Evolutionary conservation across 2,329 filamentous ascomycete species (phyloP).

Genomic region (Dendryphion nanum): DNA sequence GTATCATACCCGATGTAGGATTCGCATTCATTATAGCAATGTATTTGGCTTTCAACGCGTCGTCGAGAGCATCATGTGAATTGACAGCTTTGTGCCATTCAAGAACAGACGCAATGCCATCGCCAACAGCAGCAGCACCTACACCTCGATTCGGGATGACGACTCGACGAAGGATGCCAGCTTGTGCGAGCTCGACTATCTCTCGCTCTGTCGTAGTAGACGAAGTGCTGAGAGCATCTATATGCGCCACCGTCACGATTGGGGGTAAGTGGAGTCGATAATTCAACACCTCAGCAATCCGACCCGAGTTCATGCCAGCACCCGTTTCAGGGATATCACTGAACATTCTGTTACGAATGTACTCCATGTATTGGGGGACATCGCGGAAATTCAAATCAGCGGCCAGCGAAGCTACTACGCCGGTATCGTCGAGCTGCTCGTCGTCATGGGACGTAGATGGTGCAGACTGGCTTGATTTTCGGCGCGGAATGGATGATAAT

Average conservation of each 20-base stretch:
- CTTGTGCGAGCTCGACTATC: slow-evolving; percentile 58
- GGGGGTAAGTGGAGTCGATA: slow-evolving; percentile 60
- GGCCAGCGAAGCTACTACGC: slow-evolving; percentile 55
- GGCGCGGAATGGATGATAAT: slow-evolving; percentile 35
- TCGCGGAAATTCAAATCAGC: slow-evolving; percentile 59
- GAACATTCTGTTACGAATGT: slow-evolving; percentile 64
- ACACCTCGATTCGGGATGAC: slow-evolving; percentile 61
- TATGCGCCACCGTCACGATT: slow-evolving; percentile 64
- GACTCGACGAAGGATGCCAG: slow-evolving; percentile 60
- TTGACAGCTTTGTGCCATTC: slow-evolving; percentile 49
- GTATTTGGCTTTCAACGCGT: slow-evolving; percentile 53
- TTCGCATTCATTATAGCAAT: slow-evolving; percentile 51
- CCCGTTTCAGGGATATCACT: slow-evolving; percentile 57
- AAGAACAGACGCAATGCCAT: slow-evolving; percentile 60
- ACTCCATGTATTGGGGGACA: slow-evolving; percentile 62
- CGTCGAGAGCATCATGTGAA: slow-evolving; percentile 30
- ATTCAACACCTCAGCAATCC: slow-evolving; percentile 63
- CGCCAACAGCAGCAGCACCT: slow-evolving; percentile 59
- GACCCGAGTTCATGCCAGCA: slow-evolving; percentile 62
- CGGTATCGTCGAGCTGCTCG: slow-evolving; percentile 57
- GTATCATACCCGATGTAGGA: slow-evolving; percentile 47
- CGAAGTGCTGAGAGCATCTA: slow-evolving; percentile 62
- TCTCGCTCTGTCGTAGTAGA: slow-evolving; percentile 68
- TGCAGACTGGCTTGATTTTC: slow-evolving; percentile 27
- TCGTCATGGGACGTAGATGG: slow-evolving; percentile 41